Evolutionary conservation across 2,329 filamentous ascomycete genomes (phyloP), one percentile per base, ranked within the genome.

Genomic region (Ceratocystis harringtonii): DNA sequence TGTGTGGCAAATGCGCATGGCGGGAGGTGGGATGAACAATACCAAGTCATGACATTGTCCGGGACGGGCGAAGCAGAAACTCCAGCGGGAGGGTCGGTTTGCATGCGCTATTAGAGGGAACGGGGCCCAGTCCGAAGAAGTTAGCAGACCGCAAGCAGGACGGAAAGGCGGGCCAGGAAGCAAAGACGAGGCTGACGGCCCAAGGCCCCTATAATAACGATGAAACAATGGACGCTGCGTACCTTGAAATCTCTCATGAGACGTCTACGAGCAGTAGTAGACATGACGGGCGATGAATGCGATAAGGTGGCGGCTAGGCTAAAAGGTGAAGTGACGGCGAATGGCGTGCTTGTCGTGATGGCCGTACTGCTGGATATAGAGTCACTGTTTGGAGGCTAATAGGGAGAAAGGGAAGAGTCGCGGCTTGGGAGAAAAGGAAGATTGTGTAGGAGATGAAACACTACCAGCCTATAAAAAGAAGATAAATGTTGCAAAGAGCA

Each of bases 181-280:
- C 48, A 22, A n/a, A 58, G 28, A 19, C 55, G 22, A 58, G 55
- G 55, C 55, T 58, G 55, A n/a, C n/a, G 52, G 1, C 52, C 52
- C 52, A 30, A 30, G 12, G 5, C 8, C n/a, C 12, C 50, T 25
- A 36, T 32, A 3, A 36, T 15, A 10, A 8, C 15, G 30, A 12
- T n/a, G 55, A 19, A 41, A n/a, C 55, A 30, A 30, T 17, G 55
- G 28, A 22, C 36, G 10, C 28, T 30, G 74, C 83, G 68, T 76
- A 95, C 91, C 88, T 97, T 97, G 84, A 97, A 97, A 80, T 97
- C 94, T 76, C 94, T 89, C 94, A 99, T 97, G 76, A 99, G 81
- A 74, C 94, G 90, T 75, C 94, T 89, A 75, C 94, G 88, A 71
- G 94, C 94, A 71, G 92, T 89, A 69, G 94, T 97, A 72, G 92